Evolutionary conservation across 2,329 filamentous ascomycete species (phyloP).

Genomic region (Neonectria hederae): DNA sequence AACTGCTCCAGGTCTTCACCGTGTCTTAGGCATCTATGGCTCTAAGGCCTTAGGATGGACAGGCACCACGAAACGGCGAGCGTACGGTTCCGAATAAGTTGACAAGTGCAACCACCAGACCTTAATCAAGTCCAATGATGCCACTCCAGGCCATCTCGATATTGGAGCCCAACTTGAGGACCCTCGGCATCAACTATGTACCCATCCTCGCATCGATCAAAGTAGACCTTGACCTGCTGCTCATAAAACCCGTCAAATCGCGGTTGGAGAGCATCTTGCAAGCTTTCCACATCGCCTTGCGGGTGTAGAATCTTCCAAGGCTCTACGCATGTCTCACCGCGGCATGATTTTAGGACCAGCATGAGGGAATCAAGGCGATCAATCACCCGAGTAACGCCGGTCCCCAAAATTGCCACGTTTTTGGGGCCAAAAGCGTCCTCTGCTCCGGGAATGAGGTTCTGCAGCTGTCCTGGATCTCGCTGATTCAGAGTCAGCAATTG

Average conservation of each 20-base stretch:
- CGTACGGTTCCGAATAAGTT: background rate
- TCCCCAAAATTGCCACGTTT: conserved; percentile 31
- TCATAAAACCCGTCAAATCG: conserved; percentile 64
- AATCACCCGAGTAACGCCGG: conserved; percentile 50
- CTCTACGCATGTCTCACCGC: conserved; percentile 59
- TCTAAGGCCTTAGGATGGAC: background rate
- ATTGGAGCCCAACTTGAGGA: conserved; percentile 50
- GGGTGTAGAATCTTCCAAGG: conserved; percentile 69
- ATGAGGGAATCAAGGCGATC: conserved; percentile 66
- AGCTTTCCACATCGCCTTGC: conserved; percentile 57
- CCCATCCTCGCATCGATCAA: conserved; percentile 63
- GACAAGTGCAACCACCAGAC: background rate
- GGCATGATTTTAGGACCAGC: conserved; percentile 69
- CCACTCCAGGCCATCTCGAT: conserved; percentile 41
- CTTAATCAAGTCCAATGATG: conserved; percentile 40
- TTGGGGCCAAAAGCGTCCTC: background rate
- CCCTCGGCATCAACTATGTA: conserved; percentile 67
- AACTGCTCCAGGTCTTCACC: background rate
- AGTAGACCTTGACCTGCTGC: conserved; percentile 58
- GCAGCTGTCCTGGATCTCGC: conserved; percentile 62
- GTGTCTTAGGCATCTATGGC: background rate
- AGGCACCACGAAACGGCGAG: background rate
- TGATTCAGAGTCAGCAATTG: conserved; percentile 38
- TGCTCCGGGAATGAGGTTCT: conserved; percentile 50
- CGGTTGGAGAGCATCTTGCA: conserved; percentile 60